Percentiles rank a stretch among this genome's conserved stretches.
These are phyloP conservation scores for Cercis canadensis DNA, from an alignment of 306 rosid species.

Conservation along the genomic window DNA sequence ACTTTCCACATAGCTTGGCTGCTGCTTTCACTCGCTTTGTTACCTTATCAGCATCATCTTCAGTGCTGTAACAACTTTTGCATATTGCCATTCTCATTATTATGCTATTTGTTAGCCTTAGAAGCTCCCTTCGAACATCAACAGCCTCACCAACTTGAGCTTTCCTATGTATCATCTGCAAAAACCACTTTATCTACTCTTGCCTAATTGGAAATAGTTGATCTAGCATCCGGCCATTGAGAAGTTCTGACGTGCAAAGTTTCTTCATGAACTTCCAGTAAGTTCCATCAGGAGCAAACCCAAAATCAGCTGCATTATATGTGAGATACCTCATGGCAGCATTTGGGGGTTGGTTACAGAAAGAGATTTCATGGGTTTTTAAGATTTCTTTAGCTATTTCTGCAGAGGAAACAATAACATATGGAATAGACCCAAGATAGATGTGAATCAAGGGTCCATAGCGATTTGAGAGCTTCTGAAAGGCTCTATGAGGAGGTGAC, in stretches of 20 bases:
- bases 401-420: conserved; percentile 56
- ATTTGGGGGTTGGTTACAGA: conserved; percentile 51
- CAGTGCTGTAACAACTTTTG: conserved; percentile 37
- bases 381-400: conserved; percentile 60
- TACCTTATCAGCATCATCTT: conserved; percentile 51
- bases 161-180: conserved; percentile 20
- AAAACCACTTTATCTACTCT: conserved; percentile 46
- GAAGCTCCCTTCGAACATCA: conserved; percentile 50
- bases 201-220: conserved; percentile 46
- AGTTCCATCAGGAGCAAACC: conserved; percentile 60
- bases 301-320: conserved; percentile 53
- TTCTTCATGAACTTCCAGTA: conserved; percentile 76
- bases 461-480: conserved; percentile 48
- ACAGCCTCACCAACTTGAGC: conserved; percentile 25
- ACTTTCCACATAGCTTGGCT: conserved; percentile 36
- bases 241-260: conserved; percentile 64
- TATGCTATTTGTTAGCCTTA: conserved; percentile 46
- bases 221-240: conserved; percentile 54
- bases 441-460: conserved; percentile 63
- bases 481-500: conserved; percentile 47
- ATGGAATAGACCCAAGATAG: conserved; percentile 51
- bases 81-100: conserved; percentile 56
- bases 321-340: conserved; percentile 50
- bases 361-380: conserved; percentile 50
- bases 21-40: conserved; percentile 42